Evolutionary conservation across 2,329 filamentous ascomycete species (phyloP).

Genomic region (Fusarium nygamai): DNA sequence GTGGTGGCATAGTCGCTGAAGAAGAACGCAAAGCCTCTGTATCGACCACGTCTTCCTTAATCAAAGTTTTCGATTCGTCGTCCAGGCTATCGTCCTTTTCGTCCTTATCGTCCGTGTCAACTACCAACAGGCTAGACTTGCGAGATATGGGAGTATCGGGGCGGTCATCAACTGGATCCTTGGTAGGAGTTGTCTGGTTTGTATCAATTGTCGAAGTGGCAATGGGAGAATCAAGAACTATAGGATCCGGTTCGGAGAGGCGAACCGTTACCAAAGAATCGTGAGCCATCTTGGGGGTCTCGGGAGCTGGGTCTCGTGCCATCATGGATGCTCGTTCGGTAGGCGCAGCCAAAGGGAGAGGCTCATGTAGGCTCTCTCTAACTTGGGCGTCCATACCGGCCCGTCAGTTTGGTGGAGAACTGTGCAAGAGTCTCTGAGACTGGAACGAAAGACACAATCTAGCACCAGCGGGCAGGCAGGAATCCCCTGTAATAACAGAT

Average conservation of each 20-base stretch:
- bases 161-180: slow-evolving; percentile 19
- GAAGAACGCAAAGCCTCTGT: slow-evolving; percentile 38
- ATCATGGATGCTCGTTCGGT: slow-evolving; percentile 36
- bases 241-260: slow-evolving; percentile 69
- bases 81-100: slow-evolving; percentile 18
- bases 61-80: slow-evolving; percentile 24
- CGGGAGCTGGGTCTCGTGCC: slow-evolving; percentile 41
- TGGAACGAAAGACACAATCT: slow-evolving; percentile 46
- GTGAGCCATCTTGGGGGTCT: slow-evolving; percentile 56
- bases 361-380: slow-evolving; percentile 41
- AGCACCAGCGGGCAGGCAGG: slow-evolving; percentile 26
- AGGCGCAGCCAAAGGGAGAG: slow-evolving; percentile 39
- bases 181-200: slow-evolving; percentile 43
- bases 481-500: slow-evolving; percentile 33
- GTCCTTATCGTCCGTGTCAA: slow-evolving; percentile 16
- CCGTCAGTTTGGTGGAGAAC: slow-evolving; percentile 26
- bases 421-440: slow-evolving; percentile 30
- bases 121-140: slow-evolving; percentile 1
- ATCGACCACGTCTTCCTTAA: slow-evolving; percentile 18
- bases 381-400: slow-evolving; percentile 45
- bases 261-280: slow-evolving; percentile 84
- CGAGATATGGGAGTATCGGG: slow-evolving; percentile 7
- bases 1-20: slow-evolving; percentile 43
- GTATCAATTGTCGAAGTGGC: slow-evolving; percentile 25
- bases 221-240: slow-evolving; percentile 54